phyloP scores from a whole-genome alignment of 1,139 yeast genomes.

The Taphrina wiesneri region DNA sequence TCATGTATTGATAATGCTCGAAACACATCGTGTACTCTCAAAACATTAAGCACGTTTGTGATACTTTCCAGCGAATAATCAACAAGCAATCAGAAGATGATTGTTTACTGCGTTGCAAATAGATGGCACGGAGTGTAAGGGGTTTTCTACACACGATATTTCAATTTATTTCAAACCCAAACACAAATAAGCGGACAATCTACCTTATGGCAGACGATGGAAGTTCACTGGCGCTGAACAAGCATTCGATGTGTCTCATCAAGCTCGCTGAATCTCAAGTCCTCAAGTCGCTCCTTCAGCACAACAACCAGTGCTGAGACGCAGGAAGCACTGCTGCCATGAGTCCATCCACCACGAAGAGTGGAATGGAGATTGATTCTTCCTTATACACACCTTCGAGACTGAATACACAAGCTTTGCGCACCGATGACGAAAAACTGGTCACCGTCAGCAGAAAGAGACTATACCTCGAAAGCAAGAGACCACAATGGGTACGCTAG shows the following conservation, averaged over 20 bases:
- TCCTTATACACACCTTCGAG: too few species aligned
- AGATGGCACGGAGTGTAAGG: too few species aligned
- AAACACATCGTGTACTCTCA: not conserved
- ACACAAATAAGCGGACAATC: not conserved
- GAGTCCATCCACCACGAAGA: not conserved
- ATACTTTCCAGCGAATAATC: too few species aligned
- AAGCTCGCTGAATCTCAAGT: too few species aligned
- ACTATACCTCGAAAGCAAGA: not conserved
- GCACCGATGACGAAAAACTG: too few species aligned
- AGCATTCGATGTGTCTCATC: not conserved
- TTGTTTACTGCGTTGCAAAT: too few species aligned
- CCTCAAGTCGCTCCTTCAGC: not conserved
- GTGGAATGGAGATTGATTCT: not conserved
- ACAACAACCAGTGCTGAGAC: not conserved
- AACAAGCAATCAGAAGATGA: too few species aligned
- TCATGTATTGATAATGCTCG: not conserved
- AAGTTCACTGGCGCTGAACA: not conserved
- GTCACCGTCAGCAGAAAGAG: not conserved
- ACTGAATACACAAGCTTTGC: too few species aligned
- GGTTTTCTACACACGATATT: not conserved
- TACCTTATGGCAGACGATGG: not conserved
- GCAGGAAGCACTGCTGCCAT: not conserved
- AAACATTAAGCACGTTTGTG: not conserved
- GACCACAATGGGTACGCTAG: constrained; percentile 1
- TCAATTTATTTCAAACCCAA: not conserved